These are phyloP conservation scores for Xylaria sp. DNA, from an alignment of 2,329 filamentous ascomycete species.

Conservation along the genomic window DNA sequence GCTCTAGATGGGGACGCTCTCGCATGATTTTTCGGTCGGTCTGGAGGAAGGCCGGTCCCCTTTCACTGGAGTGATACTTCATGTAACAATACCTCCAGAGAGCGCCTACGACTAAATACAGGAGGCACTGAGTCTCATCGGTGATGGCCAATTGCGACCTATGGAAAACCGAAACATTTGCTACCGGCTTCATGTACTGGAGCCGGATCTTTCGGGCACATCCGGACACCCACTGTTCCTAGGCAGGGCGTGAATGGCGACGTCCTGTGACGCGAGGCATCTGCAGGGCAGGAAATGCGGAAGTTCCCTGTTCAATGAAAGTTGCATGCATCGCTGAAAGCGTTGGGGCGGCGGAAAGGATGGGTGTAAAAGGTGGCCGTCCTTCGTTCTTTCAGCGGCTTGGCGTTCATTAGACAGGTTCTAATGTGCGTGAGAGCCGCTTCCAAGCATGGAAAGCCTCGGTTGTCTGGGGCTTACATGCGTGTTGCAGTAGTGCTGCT, in stretches of 20 bases:
- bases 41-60: not conserved
- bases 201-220: conserved; percentile 19
- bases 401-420: conserved; percentile 19
- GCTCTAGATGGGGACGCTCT: not conserved
- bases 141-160: not conserved
- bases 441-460: conserved; percentile 2
- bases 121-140: not conserved
- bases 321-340: conserved; percentile 21
- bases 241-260: conserved; percentile 19
- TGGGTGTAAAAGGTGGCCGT: conserved; percentile 17
- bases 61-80: not conserved
- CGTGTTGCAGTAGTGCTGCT: conserved; percentile 17
- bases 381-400: conserved; percentile 23
- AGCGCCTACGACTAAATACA: not conserved
- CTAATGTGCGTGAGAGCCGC: conserved; percentile 24
- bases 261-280: conserved; percentile 33
- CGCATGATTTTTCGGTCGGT: conserved; percentile 1
- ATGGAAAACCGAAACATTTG: conserved; percentile 9
- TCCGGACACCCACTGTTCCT: conserved; percentile 11
- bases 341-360: conserved; percentile 20
- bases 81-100: not conserved
- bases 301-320: conserved; percentile 5
- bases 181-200: conserved; percentile 2
- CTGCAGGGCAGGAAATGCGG: conserved; percentile 27
- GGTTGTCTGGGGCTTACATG: conserved; percentile 20